phyloP scores from a whole-genome alignment of 768 basidiomycete genomes.

The Hemileccinum impolitum region DNA sequence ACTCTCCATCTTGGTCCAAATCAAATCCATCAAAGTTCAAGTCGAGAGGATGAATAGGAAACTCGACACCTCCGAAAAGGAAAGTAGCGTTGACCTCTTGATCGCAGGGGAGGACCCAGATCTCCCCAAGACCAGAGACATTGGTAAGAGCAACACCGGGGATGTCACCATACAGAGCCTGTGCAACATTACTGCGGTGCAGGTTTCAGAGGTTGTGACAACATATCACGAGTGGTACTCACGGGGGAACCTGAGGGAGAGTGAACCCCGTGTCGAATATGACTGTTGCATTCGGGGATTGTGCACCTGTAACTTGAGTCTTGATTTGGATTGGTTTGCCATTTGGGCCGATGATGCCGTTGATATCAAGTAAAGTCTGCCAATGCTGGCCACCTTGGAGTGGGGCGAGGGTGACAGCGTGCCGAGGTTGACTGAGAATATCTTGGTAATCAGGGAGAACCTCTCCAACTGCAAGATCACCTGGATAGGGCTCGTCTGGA shows the following conservation, averaged over 20 bases:
- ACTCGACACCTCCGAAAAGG: constrained; percentile 51
- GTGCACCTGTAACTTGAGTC: constrained; percentile 43
- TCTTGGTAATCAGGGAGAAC: constrained; percentile 46
- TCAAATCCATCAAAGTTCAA: constrained; percentile 32
- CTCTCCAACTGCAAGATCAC: constrained; percentile 63
- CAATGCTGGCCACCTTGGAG: constrained; percentile 54
- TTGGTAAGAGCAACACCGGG: constrained; percentile 49
- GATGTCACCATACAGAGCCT: constrained; percentile 58
- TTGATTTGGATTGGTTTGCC: constrained; percentile 45
- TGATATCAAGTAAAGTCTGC: constrained; percentile 57
- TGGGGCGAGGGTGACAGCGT: constrained; percentile 43
- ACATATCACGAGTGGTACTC: constrained; percentile 11
- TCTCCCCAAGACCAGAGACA: constrained; percentile 37
- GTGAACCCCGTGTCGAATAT: constrained; percentile 72
- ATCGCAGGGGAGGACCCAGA: constrained; percentile 64
- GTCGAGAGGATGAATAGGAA: constrained; percentile 68
- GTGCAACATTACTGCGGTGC: constrained; percentile 42
- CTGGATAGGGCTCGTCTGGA: constrained; percentile 48
- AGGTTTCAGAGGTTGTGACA: constrained; percentile 13
- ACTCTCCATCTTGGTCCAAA: constrained; percentile 20
- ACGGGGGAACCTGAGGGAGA: constrained; percentile 59
- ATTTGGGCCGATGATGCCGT: constrained; percentile 62
- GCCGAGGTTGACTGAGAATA: constrained; percentile 49
- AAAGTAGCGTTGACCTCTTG: constrained; percentile 64
- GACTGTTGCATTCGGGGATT: constrained; percentile 49